phyloP scores from a whole-genome alignment of 441 rosid species.

The Pelargonium myrrhifolium region DNA sequence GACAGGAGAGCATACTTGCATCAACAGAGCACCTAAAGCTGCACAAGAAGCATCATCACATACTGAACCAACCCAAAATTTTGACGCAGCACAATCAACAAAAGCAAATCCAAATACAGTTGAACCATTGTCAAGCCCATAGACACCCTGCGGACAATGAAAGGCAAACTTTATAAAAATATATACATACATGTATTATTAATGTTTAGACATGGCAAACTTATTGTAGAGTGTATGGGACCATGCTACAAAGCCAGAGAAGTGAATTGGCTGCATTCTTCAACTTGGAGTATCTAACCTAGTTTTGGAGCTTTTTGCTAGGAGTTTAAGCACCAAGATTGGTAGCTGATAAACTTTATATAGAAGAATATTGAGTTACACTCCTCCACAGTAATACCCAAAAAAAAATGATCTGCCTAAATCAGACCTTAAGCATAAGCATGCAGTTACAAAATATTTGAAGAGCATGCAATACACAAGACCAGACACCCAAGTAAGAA shows the following conservation, averaged over 20 bases:
- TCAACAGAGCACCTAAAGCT: slow-evolving; percentile 79
- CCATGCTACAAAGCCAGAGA: slow-evolving; percentile 4
- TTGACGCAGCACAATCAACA: slow-evolving; percentile 88
- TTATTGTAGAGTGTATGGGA: background rate
- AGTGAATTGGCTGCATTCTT: background rate
- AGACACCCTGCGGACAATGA: slow-evolving; percentile 34
- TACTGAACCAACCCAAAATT: slow-evolving; percentile 83
- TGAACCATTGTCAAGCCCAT: slow-evolving; percentile 43
- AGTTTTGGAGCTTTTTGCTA: background rate
- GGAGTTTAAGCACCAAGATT: slow-evolving; percentile 6
- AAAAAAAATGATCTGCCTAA: background rate
- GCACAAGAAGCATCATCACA: slow-evolving; percentile 76
- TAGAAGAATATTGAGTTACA: background rate
- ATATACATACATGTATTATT: background rate
- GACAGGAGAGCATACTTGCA: slow-evolving; percentile 62
- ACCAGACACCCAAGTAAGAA: no score
- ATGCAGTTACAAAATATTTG: no score
- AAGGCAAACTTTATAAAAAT: slow-evolving; percentile 4
- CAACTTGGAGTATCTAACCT: slow-evolving; percentile 2
- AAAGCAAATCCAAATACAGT: slow-evolving; percentile 84
- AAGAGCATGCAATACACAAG: no score
- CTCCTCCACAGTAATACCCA: background rate
- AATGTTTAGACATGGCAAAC: background rate
- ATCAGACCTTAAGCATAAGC: background rate
- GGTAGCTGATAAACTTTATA: background rate